A percentile compares a stretch with the other conserved stretches of the same genome.
These are phyloP conservation scores for Kingdonia uniflora DNA, from an alignment of 164 flowering plant genomes.

Conservation along the genomic window DNA sequence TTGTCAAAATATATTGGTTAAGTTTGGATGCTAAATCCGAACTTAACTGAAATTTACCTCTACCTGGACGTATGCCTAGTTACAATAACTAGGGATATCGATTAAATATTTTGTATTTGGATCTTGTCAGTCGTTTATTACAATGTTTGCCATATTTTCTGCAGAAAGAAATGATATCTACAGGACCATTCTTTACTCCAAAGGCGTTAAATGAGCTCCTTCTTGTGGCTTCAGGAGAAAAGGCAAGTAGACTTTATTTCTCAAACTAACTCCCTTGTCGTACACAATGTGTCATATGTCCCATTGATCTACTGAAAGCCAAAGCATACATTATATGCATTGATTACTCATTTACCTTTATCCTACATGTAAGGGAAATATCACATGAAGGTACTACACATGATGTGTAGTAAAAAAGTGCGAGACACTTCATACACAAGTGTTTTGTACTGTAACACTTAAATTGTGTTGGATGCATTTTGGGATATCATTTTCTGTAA, in stretches of 20 bases:
- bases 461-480: no score
- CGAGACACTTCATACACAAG: no score
- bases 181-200: slow-evolving; percentile 36
- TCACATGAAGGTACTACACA: no score
- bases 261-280: neutral
- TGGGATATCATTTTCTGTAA: no score
- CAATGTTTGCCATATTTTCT: neutral
- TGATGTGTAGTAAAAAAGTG: no score
- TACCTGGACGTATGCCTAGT: no score
- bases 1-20: no score
- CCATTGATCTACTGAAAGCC: neutral
- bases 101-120: neutral
- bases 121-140: slow-evolving; percentile 2
- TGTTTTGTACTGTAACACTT: no score
- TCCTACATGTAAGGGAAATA: no score
- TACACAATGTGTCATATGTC: neutral
- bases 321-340: neutral
- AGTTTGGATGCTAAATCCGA: no score
- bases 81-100: no score
- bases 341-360: neutral
- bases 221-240: slow-evolving; percentile 73
- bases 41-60: no score
- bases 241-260: slow-evolving; percentile 30
- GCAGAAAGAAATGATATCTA: slow-evolving; percentile 55
- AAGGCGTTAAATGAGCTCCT: slow-evolving; percentile 71